These are phyloP conservation scores for Phragmites australis DNA, from an alignment of 176 grass and related monocot genomes.

Conservation along the genomic window DNA sequence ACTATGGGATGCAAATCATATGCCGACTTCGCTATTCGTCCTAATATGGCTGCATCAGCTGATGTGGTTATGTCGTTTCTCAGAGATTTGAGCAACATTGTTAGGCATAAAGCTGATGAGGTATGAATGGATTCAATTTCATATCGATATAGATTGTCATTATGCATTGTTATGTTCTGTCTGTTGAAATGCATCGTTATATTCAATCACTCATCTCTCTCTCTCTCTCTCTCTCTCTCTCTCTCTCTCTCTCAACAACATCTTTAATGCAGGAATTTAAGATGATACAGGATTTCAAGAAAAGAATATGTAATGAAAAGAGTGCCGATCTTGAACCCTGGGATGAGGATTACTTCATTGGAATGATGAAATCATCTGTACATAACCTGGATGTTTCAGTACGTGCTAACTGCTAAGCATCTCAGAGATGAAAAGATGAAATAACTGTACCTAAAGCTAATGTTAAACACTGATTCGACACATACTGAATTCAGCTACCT, in stretches of 20 bases:
- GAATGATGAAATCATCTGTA: constrained; percentile 83
- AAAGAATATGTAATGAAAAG: constrained; percentile 56
- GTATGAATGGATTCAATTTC: constrained; percentile 39
- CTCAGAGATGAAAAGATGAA: not conserved
- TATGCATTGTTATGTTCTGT: constrained; percentile 3
- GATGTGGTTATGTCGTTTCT: constrained; percentile 89
- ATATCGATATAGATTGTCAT: constrained; percentile 29
- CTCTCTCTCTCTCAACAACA: too few relatives aligned
- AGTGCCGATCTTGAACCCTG: constrained; percentile 75
- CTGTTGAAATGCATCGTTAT: not conserved
- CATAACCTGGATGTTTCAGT: constrained; percentile 65
- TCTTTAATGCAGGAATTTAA: constrained; percentile 79
- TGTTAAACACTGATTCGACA: constrained; percentile 1
- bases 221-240: constrained; percentile 22
- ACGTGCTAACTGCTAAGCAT: constrained; percentile 36
- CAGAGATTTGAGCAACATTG: constrained; percentile 62
- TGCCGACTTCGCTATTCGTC: constrained; percentile 85
- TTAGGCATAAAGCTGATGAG: constrained; percentile 83
- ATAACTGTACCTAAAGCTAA: constrained; percentile 20
- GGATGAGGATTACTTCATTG: constrained; percentile 85
- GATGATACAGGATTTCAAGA: constrained; percentile 74
- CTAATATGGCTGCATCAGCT: constrained; percentile 79
- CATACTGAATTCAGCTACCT: not conserved
- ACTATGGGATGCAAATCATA: constrained; percentile 91
- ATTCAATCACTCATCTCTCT: constrained; percentile 31